Evolutionary conservation across 2,329 filamentous ascomycete species (phyloP).

Genomic region (Aureobasidium leucospermi): DNA sequence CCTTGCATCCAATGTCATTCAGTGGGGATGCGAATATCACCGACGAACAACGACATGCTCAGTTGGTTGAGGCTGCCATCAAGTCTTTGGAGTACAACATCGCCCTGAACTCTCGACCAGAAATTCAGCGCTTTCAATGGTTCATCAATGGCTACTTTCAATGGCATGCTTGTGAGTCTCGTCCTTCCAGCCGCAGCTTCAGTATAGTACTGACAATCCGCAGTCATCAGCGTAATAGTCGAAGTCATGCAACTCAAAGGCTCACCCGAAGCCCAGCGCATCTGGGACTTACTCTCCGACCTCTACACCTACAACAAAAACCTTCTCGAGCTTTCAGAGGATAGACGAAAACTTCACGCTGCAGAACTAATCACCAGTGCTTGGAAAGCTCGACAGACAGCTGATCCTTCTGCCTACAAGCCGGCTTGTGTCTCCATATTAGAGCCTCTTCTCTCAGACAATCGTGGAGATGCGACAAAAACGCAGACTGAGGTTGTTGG

Average conservation of each 20-base stretch:
- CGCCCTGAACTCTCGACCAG: background rate
- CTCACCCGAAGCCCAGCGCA: background rate
- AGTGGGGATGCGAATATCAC: background rate
- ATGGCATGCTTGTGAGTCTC: constrained; percentile 14
- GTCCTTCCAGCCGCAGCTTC: background rate
- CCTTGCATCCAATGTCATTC: constrained; percentile 5
- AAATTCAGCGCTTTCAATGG: constrained; percentile 11
- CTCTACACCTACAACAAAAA: constrained; percentile 1
- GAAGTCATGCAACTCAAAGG: constrained; percentile 1
- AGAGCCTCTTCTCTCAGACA: background rate
- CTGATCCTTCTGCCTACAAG: background rate
- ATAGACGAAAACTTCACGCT: constrained; percentile 1
- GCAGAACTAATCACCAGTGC: background rate
- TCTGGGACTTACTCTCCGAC: background rate
- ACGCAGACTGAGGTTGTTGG: background rate
- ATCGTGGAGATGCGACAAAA: background rate
- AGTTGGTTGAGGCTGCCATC: constrained; percentile 2
- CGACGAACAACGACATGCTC: background rate
- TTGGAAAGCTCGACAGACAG: background rate
- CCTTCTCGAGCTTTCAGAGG: background rate
- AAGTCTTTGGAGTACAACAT: constrained; percentile 14
- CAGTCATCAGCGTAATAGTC: constrained; percentile 14
- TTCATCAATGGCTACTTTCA: constrained; percentile 13
- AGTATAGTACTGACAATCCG: too few species aligned
- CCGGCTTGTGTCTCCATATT: constrained; percentile 4